These are phyloP conservation scores for Leptoxyphium fumago DNA, from an alignment of 2,329 filamentous ascomycete genomes.

Conservation along the genomic window DNA sequence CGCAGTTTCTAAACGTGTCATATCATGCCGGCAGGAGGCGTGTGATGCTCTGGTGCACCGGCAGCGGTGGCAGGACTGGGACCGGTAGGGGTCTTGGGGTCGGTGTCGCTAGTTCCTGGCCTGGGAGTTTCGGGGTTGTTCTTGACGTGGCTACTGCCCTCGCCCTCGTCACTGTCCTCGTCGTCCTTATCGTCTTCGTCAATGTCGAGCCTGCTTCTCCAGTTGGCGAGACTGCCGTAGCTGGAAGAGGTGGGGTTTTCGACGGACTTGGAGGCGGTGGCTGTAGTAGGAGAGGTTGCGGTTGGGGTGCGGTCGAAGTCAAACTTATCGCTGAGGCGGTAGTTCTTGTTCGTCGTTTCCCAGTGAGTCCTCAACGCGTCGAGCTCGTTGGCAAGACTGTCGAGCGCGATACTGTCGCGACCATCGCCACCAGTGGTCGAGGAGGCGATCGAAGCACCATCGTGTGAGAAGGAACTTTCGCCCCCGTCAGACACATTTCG, in stretches of 20 bases:
- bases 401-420: conserved; percentile 58
- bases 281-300: conserved; percentile 1
- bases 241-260: conserved; percentile 22
- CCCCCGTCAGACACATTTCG: conserved; percentile 48
- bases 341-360: conserved; percentile 92
- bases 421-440: conserved; percentile 7
- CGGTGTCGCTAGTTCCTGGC: neutral
- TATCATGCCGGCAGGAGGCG: neutral
- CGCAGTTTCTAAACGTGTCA: neutral
- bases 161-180: conserved; percentile 2
- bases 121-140: conserved; percentile 5
- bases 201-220: conserved; percentile 61
- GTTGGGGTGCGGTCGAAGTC: conserved; percentile 42
- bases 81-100: neutral
- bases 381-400: conserved; percentile 81
- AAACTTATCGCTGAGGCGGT: conserved; percentile 76
- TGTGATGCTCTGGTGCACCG: neutral
- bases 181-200: conserved; percentile 14
- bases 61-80: neutral
- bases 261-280: conserved; percentile 13
- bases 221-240: conserved; percentile 65
- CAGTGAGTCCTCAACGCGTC: conserved; percentile 82
- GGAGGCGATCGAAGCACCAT: conserved; percentile 12
- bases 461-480: conserved; percentile 38
- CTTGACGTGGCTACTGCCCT: conserved; percentile 32